Evolutionary conservation across 2,329 filamentous ascomycete genomes (phyloP).

Genomic region (Epichloe typhina): DNA sequence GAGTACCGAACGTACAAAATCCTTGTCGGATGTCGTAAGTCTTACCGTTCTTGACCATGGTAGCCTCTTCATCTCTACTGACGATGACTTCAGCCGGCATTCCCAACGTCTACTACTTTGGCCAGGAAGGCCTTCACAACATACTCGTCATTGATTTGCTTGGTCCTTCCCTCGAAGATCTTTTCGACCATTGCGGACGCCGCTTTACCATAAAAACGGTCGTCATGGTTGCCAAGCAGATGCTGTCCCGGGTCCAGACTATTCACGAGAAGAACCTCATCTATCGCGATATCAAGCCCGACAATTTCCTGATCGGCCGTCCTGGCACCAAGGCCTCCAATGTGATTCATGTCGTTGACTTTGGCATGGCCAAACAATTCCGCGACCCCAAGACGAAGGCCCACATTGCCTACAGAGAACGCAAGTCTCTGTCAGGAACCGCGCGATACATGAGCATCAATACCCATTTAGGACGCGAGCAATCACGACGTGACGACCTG

Average conservation of each 20-base stretch:
- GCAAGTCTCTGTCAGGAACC: constrained; percentile 92
- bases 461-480: constrained; percentile 90
- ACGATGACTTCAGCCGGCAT: constrained; percentile 50
- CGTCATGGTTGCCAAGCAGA: constrained; percentile 87
- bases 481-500: constrained; percentile 89
- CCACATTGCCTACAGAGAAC: constrained; percentile 93
- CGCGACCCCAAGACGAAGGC: constrained; percentile 98
- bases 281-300: constrained; percentile 98
- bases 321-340: constrained; percentile 90
- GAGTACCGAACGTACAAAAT: constrained; percentile 99
- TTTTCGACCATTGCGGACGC: constrained; percentile 99
- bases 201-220: constrained; percentile 99
- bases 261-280: constrained; percentile 99
- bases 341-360: constrained; percentile 96
- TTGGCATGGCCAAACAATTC: constrained; percentile 99
- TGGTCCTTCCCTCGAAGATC: constrained; percentile 86
- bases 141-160: constrained; percentile 98
- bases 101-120: constrained; percentile 98
- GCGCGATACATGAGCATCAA: constrained; percentile 99
- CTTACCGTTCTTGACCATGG: neutral
- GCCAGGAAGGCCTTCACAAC: constrained; percentile 99
- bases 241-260: constrained; percentile 98
- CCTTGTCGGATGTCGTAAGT: constrained; percentile 92
- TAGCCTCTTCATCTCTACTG: neutral
- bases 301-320: constrained; percentile 99